phyloP scores from a whole-genome alignment of 2,329 filamentous ascomycete species.

The Amesomyces nigricolor region DNA sequence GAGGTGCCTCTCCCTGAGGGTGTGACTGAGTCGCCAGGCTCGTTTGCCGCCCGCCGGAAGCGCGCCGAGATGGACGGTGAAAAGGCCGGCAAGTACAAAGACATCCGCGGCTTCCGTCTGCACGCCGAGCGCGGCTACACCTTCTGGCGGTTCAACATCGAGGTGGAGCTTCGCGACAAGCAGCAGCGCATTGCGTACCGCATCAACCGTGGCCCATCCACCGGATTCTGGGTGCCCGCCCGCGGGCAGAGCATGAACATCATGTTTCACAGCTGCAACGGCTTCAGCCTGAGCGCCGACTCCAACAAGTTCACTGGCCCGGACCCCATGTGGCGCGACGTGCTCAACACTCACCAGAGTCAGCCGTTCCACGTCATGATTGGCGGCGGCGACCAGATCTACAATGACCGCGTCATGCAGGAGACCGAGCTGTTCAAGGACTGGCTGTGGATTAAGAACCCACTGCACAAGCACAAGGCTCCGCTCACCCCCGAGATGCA shows the following conservation, averaged over 20 bases:
- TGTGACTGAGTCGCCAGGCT: conserved; percentile 44
- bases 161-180: conserved; percentile 72
- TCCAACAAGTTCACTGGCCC: conserved; percentile 80
- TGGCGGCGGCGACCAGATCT: conserved; percentile 93
- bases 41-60: conserved; percentile 49
- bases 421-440: conserved; percentile 71
- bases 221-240: conserved; percentile 91
- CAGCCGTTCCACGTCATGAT: conserved; percentile 97
- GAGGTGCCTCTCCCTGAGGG: conserved; percentile 41
- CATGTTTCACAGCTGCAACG: conserved; percentile 98
- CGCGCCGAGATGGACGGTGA: conserved; percentile 66
- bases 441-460: conserved; percentile 79
- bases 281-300: conserved; percentile 78
- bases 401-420: conserved; percentile 79
- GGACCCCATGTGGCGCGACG: conserved; percentile 94
- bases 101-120: conserved; percentile 74
- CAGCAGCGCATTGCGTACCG: conserved; percentile 90
- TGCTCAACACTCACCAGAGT: conserved; percentile 85
- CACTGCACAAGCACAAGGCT: conserved; percentile 69
- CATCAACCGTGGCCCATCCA: conserved; percentile 84
- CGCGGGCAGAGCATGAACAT: conserved; percentile 88
- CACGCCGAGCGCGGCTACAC: conserved; percentile 83
- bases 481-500: conserved; percentile 79
- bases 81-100: conserved; percentile 71
- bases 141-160: conserved; percentile 96